phyloP scores from a whole-genome alignment of 306 rosid genomes.

The Trifolium dubium region DNA sequence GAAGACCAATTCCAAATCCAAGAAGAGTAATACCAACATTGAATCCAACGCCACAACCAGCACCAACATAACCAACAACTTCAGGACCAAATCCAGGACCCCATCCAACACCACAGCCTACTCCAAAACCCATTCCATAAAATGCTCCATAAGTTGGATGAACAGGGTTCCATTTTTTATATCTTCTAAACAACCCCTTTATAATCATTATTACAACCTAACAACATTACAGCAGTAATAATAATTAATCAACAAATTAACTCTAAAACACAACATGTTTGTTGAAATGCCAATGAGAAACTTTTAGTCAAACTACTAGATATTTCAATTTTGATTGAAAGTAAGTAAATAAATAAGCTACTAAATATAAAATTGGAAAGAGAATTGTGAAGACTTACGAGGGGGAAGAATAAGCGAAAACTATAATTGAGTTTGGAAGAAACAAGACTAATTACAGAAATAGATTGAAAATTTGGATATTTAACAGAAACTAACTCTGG shows the following conservation, averaged over 20 bases:
- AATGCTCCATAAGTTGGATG: constrained; percentile 92
- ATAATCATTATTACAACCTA: constrained; percentile 76
- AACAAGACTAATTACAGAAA: neutral
- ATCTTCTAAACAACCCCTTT: constrained; percentile 73
- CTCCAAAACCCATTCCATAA: constrained; percentile 94
- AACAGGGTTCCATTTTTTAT: constrained; percentile 88
- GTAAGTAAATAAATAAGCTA: neutral
- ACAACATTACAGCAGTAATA: constrained; percentile 34
- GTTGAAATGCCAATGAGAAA: neutral
- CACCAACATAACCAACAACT: constrained; percentile 88
- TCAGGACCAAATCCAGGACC: constrained; percentile 99
- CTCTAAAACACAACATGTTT: neutral
- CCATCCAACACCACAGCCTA: constrained; percentile 99
- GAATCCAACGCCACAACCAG: constrained; percentile 95
- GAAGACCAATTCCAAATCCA: constrained; percentile 87
- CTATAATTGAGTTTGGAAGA: neutral
- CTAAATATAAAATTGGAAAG: neutral
- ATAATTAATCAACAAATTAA: neutral
- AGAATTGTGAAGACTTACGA: neutral
- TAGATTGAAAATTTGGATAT: no score
- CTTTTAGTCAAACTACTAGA: neutral
- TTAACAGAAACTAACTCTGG: no score
- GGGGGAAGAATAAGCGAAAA: neutral
- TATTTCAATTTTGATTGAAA: neutral
- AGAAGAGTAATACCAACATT: constrained; percentile 80